Evolutionary conservation across 2,329 filamentous ascomycete genomes (phyloP).

Genomic region (Monosporascus sp.): DNA sequence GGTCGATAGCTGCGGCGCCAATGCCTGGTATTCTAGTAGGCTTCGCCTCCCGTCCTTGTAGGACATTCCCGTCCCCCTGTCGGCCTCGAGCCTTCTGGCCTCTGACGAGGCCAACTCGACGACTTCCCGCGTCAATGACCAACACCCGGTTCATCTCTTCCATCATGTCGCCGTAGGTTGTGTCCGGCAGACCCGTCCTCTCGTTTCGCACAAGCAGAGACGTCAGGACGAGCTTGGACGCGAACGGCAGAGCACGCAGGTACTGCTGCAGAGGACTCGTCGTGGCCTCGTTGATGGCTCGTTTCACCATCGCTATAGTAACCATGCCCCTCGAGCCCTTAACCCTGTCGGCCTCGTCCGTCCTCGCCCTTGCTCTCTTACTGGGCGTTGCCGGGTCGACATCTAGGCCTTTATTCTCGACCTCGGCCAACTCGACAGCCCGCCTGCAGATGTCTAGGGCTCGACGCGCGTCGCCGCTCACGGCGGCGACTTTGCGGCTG

Average conservation of each 20-base stretch:
- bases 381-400: slow-evolving; percentile 55
- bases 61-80: slow-evolving; percentile 1
- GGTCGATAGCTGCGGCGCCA: slow-evolving; percentile 69
- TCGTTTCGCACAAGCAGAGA: slow-evolving; percentile 74
- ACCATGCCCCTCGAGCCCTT: slow-evolving; percentile 53
- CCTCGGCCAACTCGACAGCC: slow-evolving; percentile 90
- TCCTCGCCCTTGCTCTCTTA: slow-evolving; percentile 37
- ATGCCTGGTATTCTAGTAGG: slow-evolving; percentile 33
- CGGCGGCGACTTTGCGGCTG: slow-evolving; percentile 91
- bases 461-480: slow-evolving; percentile 87
- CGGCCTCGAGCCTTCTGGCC: slow-evolving; percentile 3
- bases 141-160: slow-evolving; percentile 75
- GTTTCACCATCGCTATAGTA: slow-evolving; percentile 88
- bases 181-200: slow-evolving; percentile 80
- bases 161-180: slow-evolving; percentile 80
- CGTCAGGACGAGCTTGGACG: slow-evolving; percentile 78
- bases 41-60: slow-evolving; percentile 19
- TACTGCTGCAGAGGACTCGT: slow-evolving; percentile 88
- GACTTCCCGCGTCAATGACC: slow-evolving; percentile 51
- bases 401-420: slow-evolving; percentile 45
- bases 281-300: slow-evolving; percentile 91
- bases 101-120: slow-evolving; percentile 55
- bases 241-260: slow-evolving; percentile 73
- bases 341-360: slow-evolving; percentile 26
- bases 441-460: slow-evolving; percentile 92